Conservation (phyloP, 2,329 filamentous ascomycete genomes). For the Neonectria ditissima region DNA sequence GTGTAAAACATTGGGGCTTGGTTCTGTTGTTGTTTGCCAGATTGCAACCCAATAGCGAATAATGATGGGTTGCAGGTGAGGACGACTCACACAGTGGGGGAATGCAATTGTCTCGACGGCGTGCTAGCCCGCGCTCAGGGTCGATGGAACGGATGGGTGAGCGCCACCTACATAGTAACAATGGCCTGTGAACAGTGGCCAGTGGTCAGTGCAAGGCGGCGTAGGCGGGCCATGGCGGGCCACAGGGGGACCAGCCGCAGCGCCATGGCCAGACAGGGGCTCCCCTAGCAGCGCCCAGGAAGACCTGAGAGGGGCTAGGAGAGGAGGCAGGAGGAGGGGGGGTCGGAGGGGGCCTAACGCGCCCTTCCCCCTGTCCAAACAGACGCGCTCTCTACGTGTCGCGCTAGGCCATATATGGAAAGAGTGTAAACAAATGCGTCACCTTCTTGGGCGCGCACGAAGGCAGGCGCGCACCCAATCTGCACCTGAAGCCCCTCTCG, state of each 20-base stretch:
- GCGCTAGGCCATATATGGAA: constrained; percentile 46
- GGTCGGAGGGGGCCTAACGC: constrained; percentile 31
- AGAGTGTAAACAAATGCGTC: constrained; percentile 55
- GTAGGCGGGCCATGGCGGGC: constrained; percentile 32
- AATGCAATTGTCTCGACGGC: constrained; percentile 41
- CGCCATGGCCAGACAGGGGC: constrained; percentile 36
- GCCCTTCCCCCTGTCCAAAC: constrained; percentile 37
- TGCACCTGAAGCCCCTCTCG: constrained; percentile 18
- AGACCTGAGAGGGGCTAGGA: constrained; percentile 13
- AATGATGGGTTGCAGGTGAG: constrained; percentile 5
- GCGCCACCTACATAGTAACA: constrained; percentile 3
- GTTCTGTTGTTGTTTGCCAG: constrained; percentile 3
- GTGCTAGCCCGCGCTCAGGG: constrained; percentile 24
- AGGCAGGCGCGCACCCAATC: constrained; percentile 29
- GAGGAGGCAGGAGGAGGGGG: constrained; percentile 23
- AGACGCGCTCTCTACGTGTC: constrained; percentile 50
- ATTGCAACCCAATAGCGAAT: neutral
- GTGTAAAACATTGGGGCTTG: constrained; percentile 3
- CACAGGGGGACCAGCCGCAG: constrained; percentile 39
- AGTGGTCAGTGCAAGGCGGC: constrained; percentile 26
- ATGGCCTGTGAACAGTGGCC: constrained; percentile 9
- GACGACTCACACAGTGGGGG: constrained; percentile 29
- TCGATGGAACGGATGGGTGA: constrained; percentile 36
- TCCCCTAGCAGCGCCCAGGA: constrained; percentile 17
- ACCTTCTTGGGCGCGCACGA: constrained; percentile 39